Percentiles rank a stretch among this genome's conserved stretches.
Conservation (phyloP, 345 rosid genomes). For the Orychophragmus violaceus region DNA sequence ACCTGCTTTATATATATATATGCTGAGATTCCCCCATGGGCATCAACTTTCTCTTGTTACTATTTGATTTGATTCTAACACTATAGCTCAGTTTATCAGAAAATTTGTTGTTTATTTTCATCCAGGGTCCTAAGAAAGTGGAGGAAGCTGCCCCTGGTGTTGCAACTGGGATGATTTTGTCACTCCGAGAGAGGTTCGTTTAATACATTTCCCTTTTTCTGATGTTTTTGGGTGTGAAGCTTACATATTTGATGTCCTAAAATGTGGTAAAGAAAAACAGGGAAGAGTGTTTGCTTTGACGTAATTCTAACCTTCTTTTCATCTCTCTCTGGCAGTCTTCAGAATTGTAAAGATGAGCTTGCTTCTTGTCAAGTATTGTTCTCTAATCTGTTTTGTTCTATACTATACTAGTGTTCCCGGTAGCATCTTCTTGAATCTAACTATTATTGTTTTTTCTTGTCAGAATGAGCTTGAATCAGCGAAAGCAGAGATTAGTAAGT, state of each 20-base stretch:
- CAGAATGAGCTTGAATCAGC: constrained; percentile 77
- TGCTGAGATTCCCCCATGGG: background rate
- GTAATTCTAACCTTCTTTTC: constrained; percentile 8
- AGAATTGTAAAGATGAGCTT: constrained; percentile 56
- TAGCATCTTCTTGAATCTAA: background rate
- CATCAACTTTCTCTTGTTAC: no score
- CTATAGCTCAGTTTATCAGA: no score
- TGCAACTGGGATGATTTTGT: constrained; percentile 74
- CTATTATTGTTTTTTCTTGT: background rate
- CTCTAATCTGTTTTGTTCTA: background rate
- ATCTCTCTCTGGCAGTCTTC: constrained; percentile 48
- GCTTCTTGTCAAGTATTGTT: constrained; percentile 46
- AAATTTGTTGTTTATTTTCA: background rate
- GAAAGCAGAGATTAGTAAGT: constrained; percentile 61
- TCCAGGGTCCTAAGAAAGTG: constrained; percentile 51
- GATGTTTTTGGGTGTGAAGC: background rate
- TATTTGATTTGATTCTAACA: no score
- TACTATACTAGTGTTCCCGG: background rate
- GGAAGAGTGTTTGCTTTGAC: background rate
- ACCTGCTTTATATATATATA: background rate
- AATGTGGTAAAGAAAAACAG: no score
- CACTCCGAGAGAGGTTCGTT: constrained; percentile 81
- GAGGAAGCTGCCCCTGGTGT: constrained; percentile 84
- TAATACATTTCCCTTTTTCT: background rate
- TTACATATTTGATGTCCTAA: background rate